Percentiles rank a stretch among this genome's conserved stretches.
These are phyloP conservation scores for Lasiodiplodia gonubiensis DNA, from an alignment of 2,329 filamentous ascomycete genomes.

Conservation along the genomic window DNA sequence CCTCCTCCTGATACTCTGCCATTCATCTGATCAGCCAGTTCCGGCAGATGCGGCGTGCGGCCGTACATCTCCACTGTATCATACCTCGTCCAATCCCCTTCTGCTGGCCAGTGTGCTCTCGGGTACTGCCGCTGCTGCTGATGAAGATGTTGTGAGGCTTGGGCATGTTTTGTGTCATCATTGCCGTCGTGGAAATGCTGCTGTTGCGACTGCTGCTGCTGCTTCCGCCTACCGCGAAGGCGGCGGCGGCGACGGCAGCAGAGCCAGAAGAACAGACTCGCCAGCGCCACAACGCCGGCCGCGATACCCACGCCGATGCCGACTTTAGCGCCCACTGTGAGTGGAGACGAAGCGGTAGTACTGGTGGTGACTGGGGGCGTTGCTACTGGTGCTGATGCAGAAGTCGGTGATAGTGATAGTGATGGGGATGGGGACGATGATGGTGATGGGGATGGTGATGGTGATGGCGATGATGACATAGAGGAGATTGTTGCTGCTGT, in stretches of 20 bases:
- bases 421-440: too few species aligned
- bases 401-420: background rate
- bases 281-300: background rate
- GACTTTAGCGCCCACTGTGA: background rate
- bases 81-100: too few species aligned
- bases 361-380: background rate
- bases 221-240: background rate
- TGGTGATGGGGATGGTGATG: background rate
- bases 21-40: too few species aligned
- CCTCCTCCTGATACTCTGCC: too few species aligned
- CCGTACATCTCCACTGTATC: too few species aligned
- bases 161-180: too few species aligned
- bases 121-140: too few species aligned
- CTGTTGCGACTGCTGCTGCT: too few species aligned
- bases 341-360: background rate
- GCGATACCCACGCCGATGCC: background rate
- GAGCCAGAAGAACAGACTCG: background rate
- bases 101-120: too few species aligned
- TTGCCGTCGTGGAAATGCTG: background rate
- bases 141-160: too few species aligned
- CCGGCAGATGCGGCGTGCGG: too few species aligned
- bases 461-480: background rate
- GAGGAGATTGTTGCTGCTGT: background rate
- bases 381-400: background rate
- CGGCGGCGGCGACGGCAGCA: background rate